These are phyloP conservation scores for Cutaneotrichosporon mucoides DNA, from an alignment of 1,284 basidiomycete species.

Conservation along the genomic window DNA sequence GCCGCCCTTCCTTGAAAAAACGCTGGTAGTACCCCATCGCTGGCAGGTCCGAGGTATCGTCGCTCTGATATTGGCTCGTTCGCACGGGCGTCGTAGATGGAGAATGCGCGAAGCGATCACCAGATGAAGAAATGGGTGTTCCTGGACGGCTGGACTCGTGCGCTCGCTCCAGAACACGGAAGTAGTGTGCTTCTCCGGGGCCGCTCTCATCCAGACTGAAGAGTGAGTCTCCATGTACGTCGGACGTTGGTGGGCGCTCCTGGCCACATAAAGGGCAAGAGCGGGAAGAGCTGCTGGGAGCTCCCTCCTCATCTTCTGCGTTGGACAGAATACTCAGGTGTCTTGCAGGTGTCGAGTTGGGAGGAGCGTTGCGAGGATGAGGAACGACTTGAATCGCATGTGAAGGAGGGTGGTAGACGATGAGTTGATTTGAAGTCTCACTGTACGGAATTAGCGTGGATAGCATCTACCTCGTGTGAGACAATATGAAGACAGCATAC, in stretches of 20 bases:
- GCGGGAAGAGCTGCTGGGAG: conserved; percentile 29
- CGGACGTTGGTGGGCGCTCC: neutral
- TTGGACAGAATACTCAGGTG: neutral
- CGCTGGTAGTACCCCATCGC: conserved; percentile 55
- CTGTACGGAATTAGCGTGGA: conserved; percentile 7
- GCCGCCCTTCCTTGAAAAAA: conserved; percentile 81
- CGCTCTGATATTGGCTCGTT: conserved; percentile 13
- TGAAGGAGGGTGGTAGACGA: conserved; percentile 79
- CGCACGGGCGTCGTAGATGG: conserved; percentile 1
- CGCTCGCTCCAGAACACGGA: conserved; percentile 41
- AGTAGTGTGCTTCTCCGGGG: conserved; percentile 26
- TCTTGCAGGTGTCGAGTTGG: neutral
- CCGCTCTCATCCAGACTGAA: neutral
- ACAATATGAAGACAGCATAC: conserved; percentile 16
- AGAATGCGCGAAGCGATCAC: conserved; percentile 47
- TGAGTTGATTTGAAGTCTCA: conserved; percentile 71
- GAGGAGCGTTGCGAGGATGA: conserved; percentile 19
- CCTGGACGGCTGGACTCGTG: conserved; percentile 41
- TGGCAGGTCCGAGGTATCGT: conserved; percentile 27
- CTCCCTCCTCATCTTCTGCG: neutral
- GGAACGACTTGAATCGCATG: conserved; percentile 68
- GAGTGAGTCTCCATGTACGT: neutral
- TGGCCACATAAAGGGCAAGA: conserved; percentile 39
- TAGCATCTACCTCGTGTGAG: too few species aligned
- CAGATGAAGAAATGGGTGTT: conserved; percentile 20